Evolutionary conservation across 2,329 filamentous ascomycete genomes (phyloP), one percentile per base, ranked within the genome.

Genomic region (Penicillium sp.): DNA sequence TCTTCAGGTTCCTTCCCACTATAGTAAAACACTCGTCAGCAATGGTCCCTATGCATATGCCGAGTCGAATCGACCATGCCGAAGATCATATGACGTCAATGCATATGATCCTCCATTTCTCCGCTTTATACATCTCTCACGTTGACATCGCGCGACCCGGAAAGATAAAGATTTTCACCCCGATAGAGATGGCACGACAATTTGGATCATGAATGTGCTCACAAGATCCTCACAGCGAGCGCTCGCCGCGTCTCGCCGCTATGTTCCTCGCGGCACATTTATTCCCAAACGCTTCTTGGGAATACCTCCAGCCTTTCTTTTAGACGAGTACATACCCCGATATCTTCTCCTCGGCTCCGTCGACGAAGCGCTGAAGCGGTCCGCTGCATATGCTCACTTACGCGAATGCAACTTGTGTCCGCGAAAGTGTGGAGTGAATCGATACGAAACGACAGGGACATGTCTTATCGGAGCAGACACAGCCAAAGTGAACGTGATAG

Each of bases 321-420:
- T 94, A 2, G 82, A 85, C 64, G 84, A 88, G 66, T 90, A 94
- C 70, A 82, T 82, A 12, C 89, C 89, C 1, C 83, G 86, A 45
- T 91, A 91, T 66, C 81, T 86, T 61, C 78, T 82, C 4, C 78
- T 94, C 12, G 84, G 85, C 2, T 83, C 87, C 1, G 69, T 82
- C 3, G 86, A 92, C 48, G 85, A 83, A 4, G 80, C 88, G 1
- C 85, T 84, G 74, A 95, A 95, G 69, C 83, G 88, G 10, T 86
- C 85, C 1, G 74, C 76, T 18, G 88, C 89, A 1, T 90, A 92
- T 64, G 83, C 85, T 1, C 89, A 95, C 67, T 76, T 95, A 26
- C 76, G 81, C 12, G 85, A 90, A 51, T 95, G 89, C 74, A 95
- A 94, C 63, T 79, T 95, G 7, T 95, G 89, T 62, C 89, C 90